Conservation (phyloP, 257 asterid genomes). For the Penstemon barbatus region DNA sequence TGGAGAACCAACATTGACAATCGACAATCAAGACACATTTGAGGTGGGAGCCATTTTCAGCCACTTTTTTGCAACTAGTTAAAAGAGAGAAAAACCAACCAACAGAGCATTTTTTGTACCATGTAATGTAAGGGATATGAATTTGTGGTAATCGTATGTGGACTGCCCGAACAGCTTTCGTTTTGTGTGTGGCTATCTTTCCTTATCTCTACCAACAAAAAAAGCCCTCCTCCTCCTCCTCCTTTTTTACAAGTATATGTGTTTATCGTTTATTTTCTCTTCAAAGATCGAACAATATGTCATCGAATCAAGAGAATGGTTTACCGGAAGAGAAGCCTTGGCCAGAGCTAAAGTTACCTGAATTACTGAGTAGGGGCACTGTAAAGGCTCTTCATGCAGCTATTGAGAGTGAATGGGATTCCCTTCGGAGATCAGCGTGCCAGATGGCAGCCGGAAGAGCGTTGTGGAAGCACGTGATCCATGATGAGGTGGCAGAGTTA, state of each 20-base stretch:
- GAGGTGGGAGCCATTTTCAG: slow-evolving; percentile 32
- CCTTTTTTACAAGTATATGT: slow-evolving; percentile 8
- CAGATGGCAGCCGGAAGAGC: slow-evolving; percentile 98
- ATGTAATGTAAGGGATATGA: slow-evolving; percentile 33
- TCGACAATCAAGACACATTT: neutral
- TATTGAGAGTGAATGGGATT: slow-evolving; percentile 75
- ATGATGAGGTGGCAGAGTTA: slow-evolving; percentile 82
- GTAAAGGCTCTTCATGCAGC: slow-evolving; percentile 58
- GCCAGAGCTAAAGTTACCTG: slow-evolving; percentile 62
- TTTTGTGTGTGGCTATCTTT: slow-evolving; percentile 91
- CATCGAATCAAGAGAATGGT: slow-evolving; percentile 54
- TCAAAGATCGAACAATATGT: slow-evolving; percentile 7
- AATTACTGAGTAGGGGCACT: slow-evolving; percentile 47
- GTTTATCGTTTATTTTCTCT: slow-evolving; percentile 43
- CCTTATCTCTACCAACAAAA: slow-evolving; percentile 57
- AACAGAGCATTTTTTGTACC: slow-evolving; percentile 1
- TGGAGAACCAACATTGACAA: slow-evolving; percentile 32
- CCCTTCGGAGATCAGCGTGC: slow-evolving; percentile 68
- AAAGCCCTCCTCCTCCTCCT: slow-evolving; percentile 17
- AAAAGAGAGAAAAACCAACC: slow-evolving; percentile 33
- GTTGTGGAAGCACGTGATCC: slow-evolving; percentile 73
- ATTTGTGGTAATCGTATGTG: slow-evolving; percentile 65
- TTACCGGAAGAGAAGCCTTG: slow-evolving; percentile 42
- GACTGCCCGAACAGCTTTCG: slow-evolving; percentile 55
- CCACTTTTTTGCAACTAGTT: slow-evolving; percentile 28